phyloP scores from a whole-genome alignment of 2,329 filamentous ascomycete genomes.

The Dryadomyces quercus-mongolicae region DNA sequence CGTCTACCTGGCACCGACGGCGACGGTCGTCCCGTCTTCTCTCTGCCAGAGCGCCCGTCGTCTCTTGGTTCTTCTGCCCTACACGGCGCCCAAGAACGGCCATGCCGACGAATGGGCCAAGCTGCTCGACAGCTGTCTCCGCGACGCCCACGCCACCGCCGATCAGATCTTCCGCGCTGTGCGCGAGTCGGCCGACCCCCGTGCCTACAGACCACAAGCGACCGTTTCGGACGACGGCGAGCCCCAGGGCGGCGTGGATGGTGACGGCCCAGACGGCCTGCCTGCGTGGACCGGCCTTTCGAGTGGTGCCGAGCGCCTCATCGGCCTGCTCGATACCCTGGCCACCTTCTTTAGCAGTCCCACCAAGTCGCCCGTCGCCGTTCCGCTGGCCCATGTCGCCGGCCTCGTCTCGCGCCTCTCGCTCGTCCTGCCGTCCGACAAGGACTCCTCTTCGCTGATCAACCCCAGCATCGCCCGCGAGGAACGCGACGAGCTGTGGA shows the following conservation, averaged over 20 bases:
- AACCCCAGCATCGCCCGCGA: constrained; percentile 66
- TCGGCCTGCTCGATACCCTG: constrained; percentile 53
- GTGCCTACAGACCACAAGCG: constrained; percentile 31
- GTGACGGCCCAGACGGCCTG: constrained; percentile 35
- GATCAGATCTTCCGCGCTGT: constrained; percentile 70
- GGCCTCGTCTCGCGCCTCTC: constrained; percentile 61
- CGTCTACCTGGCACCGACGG: constrained; percentile 50
- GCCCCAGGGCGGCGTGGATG: constrained; percentile 30
- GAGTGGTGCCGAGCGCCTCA: constrained; percentile 58
- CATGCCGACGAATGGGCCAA: constrained; percentile 69
- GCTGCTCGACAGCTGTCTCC: constrained; percentile 48
- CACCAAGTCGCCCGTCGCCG: constrained; percentile 51
- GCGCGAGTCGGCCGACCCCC: constrained; percentile 70
- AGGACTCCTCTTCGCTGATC: constrained; percentile 41
- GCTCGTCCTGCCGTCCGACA: constrained; percentile 45
- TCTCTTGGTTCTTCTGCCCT: constrained; percentile 59
- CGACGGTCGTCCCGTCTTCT: constrained; percentile 24
- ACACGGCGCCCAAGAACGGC: constrained; percentile 70
- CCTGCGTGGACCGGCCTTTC: constrained; percentile 63
- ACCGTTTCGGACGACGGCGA: constrained; percentile 31
- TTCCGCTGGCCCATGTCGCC: constrained; percentile 55
- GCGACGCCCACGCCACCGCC: constrained; percentile 55
- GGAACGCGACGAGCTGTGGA: constrained; percentile 71
- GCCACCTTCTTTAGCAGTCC: constrained; percentile 48
- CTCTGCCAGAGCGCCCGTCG: constrained; percentile 48